These are phyloP conservation scores for Alternaria dauci DNA, from an alignment of 2,329 filamentous ascomycete genomes.

Conservation along the genomic window DNA sequence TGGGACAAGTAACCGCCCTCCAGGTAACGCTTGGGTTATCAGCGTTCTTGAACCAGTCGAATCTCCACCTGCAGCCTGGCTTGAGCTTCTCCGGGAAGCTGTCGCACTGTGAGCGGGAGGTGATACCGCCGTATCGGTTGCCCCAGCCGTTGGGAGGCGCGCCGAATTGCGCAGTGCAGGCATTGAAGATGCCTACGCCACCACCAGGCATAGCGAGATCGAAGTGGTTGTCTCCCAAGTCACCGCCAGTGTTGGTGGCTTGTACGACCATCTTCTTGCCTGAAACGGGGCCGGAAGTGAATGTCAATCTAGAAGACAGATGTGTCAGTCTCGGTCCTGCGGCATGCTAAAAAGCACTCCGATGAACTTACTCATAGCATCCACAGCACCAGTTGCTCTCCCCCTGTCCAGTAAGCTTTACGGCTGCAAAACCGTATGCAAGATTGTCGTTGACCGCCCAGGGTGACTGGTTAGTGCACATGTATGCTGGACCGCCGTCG, in stretches of 20 bases:
- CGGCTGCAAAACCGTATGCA: slow-evolving; percentile 73
- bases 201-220: slow-evolving; percentile 51
- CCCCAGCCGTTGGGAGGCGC: slow-evolving; percentile 48
- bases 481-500: slow-evolving; percentile 62
- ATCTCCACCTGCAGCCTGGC: slow-evolving; percentile 49
- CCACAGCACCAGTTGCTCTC: slow-evolving; percentile 71
- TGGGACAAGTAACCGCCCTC: slow-evolving; percentile 47
- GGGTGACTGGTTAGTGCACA: slow-evolving; percentile 68
- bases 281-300: slow-evolving; percentile 63
- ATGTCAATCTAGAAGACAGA: slow-evolving; percentile 56
- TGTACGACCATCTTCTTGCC: slow-evolving; percentile 72
- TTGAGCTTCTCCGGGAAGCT: slow-evolving; percentile 47
- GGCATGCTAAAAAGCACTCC: not conserved
- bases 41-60: slow-evolving; percentile 48
- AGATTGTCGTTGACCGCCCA: slow-evolving; percentile 66
- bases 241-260: slow-evolving; percentile 66
- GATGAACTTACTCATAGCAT: slow-evolving; percentile 62
- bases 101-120: slow-evolving; percentile 42
- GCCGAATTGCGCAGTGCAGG: slow-evolving; percentile 44
- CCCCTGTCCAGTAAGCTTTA: slow-evolving; percentile 61
- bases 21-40: slow-evolving; percentile 47
- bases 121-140: slow-evolving; percentile 47
- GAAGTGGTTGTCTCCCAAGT: slow-evolving; percentile 50
- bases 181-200: slow-evolving; percentile 49
- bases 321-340: slow-evolving; percentile 8